These are phyloP conservation scores for Mycosphaerella sp. DNA, from an alignment of 2,329 filamentous ascomycete genomes.

Conservation along the genomic window DNA sequence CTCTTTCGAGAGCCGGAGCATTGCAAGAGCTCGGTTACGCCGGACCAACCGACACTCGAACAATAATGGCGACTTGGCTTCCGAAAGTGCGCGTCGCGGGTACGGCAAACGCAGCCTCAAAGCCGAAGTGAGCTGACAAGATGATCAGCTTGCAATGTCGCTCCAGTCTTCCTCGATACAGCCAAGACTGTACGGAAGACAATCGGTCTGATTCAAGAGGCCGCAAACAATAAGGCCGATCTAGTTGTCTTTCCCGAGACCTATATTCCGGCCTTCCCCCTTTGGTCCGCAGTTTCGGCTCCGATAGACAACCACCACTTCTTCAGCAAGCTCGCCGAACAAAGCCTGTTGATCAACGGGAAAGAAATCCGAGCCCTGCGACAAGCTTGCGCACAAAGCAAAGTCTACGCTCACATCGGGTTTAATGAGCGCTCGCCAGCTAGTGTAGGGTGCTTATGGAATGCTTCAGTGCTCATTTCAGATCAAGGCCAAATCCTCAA, in stretches of 20 bases:
- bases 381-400: constrained; percentile 35
- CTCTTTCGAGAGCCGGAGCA: neutral
- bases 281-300: constrained; percentile 45
- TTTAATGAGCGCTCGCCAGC: constrained; percentile 45
- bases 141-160: constrained; percentile 27
- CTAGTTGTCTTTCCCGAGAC: constrained; percentile 52
- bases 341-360: constrained; percentile 45
- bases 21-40: neutral
- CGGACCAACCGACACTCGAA: neutral
- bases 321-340: constrained; percentile 43
- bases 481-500: constrained; percentile 42
- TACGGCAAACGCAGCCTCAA: neutral
- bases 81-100: constrained; percentile 26
- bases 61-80: constrained; percentile 20
- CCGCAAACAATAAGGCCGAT: constrained; percentile 41
- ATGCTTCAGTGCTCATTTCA: constrained; percentile 47
- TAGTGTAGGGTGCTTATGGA: constrained; percentile 47
- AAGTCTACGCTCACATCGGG: constrained; percentile 45
- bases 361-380: constrained; percentile 43
- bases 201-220: constrained; percentile 42
- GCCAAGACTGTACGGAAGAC: constrained; percentile 44
- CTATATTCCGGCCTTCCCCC: constrained; percentile 49
- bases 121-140: neutral
- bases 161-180: constrained; percentile 46
- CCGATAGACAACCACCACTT: constrained; percentile 48